Base-by-base conservation (phyloP, 768 basidiomycete genomes). In the Russula emetica region DNA sequence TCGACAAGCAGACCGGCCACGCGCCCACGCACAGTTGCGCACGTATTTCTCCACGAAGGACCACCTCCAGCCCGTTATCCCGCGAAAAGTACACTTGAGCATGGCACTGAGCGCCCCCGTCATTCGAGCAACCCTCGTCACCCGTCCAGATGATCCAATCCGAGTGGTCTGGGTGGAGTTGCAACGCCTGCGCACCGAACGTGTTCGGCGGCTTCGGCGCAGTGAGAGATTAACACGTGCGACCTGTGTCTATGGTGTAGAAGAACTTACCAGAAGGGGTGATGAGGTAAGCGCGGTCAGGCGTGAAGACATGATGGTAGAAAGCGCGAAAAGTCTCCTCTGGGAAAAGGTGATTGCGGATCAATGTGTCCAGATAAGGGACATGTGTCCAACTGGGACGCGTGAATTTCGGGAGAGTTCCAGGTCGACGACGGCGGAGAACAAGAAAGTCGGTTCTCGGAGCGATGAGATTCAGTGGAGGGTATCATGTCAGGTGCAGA, bases 61-160 rank as follows among this genome's bases (percentile, higher is more conserved):
- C 97, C 97, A 98, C 0, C 71, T 73, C 22, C 87, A 79, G 0
- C 96, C n/a, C 96, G 70, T 98, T 83, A 69, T 96, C 78, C 30
- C 78, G 76, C 2, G 90, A 82, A 72, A 90, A 95, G 63, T 82
- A 81, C 0, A 94, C 87, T 66, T 87, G 81, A 0, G 86, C 87
- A 49, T 83, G 86, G 71, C 97, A 98, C 34, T 78, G 82, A 32
- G 74, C 74, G 1, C 66, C 70, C 28, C 72, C 75, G 5, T 34
- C 44, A 30, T 76, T 73, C 0, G 75, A 71, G 70, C 96, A 98
- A 52, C 84, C 86, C 51, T 74, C 76, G 61, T 88, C 82, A 0
- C 97, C 96, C 0, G 74, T 96, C 90, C 92, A 99, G 69, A 98
- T 93, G 54, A 99, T 77, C 74, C 79, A 83, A 69, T 98, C 95